Evolutionary conservation across 1,284 basidiomycete genomes (phyloP).

Genomic region (Ustilago bromivora): DNA sequence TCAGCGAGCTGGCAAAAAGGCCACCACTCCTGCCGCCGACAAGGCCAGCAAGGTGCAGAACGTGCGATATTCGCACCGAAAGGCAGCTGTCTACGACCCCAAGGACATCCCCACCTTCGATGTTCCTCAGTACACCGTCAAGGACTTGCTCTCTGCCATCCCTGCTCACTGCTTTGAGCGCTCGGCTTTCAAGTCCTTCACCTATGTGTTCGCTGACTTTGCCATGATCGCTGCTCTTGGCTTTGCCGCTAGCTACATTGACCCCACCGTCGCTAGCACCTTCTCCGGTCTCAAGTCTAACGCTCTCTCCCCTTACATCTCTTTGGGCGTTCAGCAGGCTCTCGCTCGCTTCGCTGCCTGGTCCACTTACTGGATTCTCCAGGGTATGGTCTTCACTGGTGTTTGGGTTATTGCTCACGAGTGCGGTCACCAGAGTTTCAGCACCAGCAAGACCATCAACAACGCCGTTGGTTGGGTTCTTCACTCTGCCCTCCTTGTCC

Average conservation of each 20-base stretch:
- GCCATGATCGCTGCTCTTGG: slow-evolving; percentile 79
- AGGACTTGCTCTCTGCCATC: slow-evolving; percentile 86
- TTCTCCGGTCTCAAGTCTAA: slow-evolving; percentile 50
- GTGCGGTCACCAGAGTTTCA: slow-evolving; percentile 92
- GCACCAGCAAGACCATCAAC: slow-evolving; percentile 93
- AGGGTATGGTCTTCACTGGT: slow-evolving; percentile 91
- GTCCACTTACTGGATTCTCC: slow-evolving; percentile 82
- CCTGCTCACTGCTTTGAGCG: slow-evolving; percentile 93
- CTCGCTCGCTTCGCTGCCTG: slow-evolving; percentile 80
- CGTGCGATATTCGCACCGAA: slow-evolving; percentile 61
- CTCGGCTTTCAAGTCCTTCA: slow-evolving; percentile 83
- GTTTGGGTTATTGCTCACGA: slow-evolving; percentile 85
- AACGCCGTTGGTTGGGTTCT: slow-evolving; percentile 93
- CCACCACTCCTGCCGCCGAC: slow-evolving; percentile 28
- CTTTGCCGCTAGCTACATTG: slow-evolving; percentile 79
- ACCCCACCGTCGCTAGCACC: slow-evolving; percentile 70
- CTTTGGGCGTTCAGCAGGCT: slow-evolving; percentile 77
- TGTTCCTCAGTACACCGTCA: slow-evolving; percentile 85
- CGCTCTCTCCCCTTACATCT: slow-evolving; percentile 71
- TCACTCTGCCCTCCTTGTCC: slow-evolving; percentile 92
- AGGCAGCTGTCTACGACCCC: slow-evolving; percentile 59
- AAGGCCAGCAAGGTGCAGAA: slow-evolving; percentile 41
- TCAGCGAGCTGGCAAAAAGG: slow-evolving; percentile 56
- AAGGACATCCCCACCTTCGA: slow-evolving; percentile 72
- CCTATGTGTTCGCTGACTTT: slow-evolving; percentile 85